Conservation (phyloP, 106 monocot genomes). For the Dendrobium catenatum region DNA sequence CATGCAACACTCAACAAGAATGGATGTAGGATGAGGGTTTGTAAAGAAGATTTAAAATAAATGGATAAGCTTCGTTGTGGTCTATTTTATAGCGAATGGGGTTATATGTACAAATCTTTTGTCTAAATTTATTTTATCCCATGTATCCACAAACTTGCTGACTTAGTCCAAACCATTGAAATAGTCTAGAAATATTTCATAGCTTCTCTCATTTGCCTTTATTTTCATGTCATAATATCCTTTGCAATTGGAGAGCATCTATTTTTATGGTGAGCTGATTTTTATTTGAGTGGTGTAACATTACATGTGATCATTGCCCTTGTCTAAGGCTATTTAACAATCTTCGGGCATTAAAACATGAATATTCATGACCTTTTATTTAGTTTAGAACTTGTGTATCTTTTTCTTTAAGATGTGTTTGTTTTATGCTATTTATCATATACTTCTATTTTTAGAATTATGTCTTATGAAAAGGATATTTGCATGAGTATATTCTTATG, state of each 20-base stretch:
- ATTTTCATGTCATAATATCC: neutral
- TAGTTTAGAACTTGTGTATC: neutral
- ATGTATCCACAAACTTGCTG: neutral
- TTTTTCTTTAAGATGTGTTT: neutral
- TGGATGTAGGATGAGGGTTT: neutral
- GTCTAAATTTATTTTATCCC: neutral
- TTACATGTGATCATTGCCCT: neutral
- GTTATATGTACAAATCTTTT: neutral
- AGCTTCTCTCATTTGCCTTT: neutral
- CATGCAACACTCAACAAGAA: neutral
- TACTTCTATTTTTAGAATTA: neutral
- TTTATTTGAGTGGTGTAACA: neutral
- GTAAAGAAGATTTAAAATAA: neutral
- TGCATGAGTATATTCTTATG: neutral
- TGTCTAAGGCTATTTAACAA: neutral
- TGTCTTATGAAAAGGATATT: neutral
- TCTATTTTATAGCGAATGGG: neutral
- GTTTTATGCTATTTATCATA: neutral
- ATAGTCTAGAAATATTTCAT: too few relatives aligned
- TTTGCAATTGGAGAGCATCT: neutral
- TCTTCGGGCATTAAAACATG: neutral
- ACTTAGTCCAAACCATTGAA: neutral
- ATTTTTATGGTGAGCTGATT: neutral
- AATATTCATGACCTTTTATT: neutral
- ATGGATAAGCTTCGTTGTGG: neutral